Evolutionary conservation across 2,329 filamentous ascomycete species (phyloP), one percentile per base, ranked within the genome.

Genomic region (Macrophomina pseudophaseolina): DNA sequence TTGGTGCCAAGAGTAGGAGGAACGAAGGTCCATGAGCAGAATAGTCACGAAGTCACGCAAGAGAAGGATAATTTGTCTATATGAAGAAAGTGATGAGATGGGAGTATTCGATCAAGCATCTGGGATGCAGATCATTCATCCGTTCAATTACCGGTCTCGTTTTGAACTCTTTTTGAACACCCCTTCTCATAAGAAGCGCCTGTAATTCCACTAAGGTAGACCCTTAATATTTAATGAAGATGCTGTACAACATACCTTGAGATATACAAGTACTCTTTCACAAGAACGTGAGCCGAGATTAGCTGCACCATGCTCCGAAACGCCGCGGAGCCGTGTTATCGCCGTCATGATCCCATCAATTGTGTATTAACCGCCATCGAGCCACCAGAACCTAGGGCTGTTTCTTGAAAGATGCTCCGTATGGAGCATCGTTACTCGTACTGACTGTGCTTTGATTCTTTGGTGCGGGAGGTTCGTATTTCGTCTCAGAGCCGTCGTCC

Each of bases 401-500:
- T 9, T 49, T 62, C 32, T 28, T 49, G 44, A 62, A 62, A 1
- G 58, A 51, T 16, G 58, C 9, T 38, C 58, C 58, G n/a, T 44
- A 44, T 18, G 44, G 30, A 4, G 42, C 44, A 28, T 49, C 23
- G 7, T 49, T 44, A 23, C 28, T 60, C 14, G n/a, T n/a, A 38
- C 32, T 56, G 16, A 38, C 54, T 35, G 30, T 12, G 46, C 40
- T 8, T 23, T 42, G 44, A 30, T 42, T 28, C 28, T 8, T 49
- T 6, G 58, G 44, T 12, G 58, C 58, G 16, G 44, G 30, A 38
- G 44, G 58, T 38, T 23, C 30, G 58, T 62, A 23, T 49, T 51
- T 49, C 4, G 76, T 78, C 7, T 71, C 70, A 14, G 81, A 80
- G 16, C 89, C 88, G 70, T 97, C 92, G 35, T 91, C 90, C 90